These are phyloP conservation scores for Claviceps lovelessii DNA, from an alignment of 2,329 filamentous ascomycete species.

Conservation along the genomic window DNA sequence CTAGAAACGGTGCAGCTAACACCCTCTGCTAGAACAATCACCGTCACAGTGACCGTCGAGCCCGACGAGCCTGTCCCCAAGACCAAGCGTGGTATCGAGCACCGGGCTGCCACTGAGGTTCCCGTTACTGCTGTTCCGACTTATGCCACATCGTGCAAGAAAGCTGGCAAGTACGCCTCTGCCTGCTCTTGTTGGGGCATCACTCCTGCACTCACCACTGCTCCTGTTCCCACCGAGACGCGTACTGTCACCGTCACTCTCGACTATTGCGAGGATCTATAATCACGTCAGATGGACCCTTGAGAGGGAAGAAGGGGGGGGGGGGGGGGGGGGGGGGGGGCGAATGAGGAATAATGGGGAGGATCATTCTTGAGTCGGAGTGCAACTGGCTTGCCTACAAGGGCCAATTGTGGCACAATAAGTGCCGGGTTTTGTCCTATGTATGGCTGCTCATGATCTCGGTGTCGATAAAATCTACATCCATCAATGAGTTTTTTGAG, in stretches of 20 bases:
- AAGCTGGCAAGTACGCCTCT: constrained; percentile 22
- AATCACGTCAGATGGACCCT: background rate
- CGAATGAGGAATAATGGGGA: no score
- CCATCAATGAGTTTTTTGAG: background rate
- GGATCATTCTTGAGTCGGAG: background rate
- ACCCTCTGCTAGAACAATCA: constrained; percentile 15
- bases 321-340: background rate
- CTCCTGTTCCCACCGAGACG: constrained; percentile 24
- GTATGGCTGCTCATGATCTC: background rate
- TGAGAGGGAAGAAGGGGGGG: background rate
- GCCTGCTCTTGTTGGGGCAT: constrained; percentile 33
- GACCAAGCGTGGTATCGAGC: constrained; percentile 16
- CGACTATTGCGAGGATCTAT: constrained; percentile 27
- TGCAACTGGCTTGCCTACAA: background rate
- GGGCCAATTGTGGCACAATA: background rate
- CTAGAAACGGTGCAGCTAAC: background rate
- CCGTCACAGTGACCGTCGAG: constrained; percentile 25
- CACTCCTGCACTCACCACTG: constrained; percentile 24
- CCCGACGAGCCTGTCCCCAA: constrained; percentile 13
- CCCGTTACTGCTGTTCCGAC: constrained; percentile 21
- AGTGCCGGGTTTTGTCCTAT: background rate
- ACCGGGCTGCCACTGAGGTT: constrained; percentile 18
- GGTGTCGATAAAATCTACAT: background rate
- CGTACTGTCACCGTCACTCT: constrained; percentile 26
- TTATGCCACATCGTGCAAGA: constrained; percentile 26